These are phyloP conservation scores for Hortaea sp. DNA, from an alignment of 2,329 filamentous ascomycete genomes.

Conservation along the genomic window DNA sequence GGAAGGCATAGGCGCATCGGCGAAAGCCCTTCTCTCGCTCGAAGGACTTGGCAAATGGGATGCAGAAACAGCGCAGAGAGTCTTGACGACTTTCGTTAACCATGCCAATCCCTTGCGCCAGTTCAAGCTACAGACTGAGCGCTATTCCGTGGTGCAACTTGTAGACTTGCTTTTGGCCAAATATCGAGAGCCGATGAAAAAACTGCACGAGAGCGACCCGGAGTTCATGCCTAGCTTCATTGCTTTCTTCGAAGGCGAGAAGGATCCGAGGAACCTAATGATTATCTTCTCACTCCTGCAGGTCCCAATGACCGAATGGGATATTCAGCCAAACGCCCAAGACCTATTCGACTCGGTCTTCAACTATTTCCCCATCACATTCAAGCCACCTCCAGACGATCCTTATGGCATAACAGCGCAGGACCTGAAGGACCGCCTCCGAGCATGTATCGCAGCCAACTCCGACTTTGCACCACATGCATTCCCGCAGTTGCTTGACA, in stretches of 20 bases:
- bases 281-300: conserved; percentile 57
- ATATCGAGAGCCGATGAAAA: conserved; percentile 47
- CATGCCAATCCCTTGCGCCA: conserved; percentile 50
- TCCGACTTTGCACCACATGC: conserved; percentile 54
- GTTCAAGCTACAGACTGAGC: conserved; percentile 50
- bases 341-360: conserved; percentile 59
- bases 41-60: conserved; percentile 53
- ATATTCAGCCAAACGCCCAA: conserved; percentile 50
- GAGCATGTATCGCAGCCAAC: conserved; percentile 54
- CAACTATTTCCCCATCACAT: conserved; percentile 64
- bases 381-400: conserved; percentile 58
- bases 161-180: conserved; percentile 52
- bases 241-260: conserved; percentile 57
- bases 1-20: conserved; percentile 45
- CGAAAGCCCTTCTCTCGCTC: conserved; percentile 48
- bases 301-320: conserved; percentile 60
- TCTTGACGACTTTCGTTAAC: conserved; percentile 39
- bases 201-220: conserved; percentile 42
- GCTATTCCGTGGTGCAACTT: conserved; percentile 53
- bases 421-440: conserved; percentile 53
- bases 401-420: conserved; percentile 61
- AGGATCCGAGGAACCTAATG: conserved; percentile 61
- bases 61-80: conserved; percentile 43
- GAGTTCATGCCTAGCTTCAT: conserved; percentile 53
- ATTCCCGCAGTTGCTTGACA: conserved; percentile 58